These are phyloP conservation scores for Botrytis fragariae DNA, from an alignment of 2,329 filamentous ascomycete genomes.

Conservation along the genomic window DNA sequence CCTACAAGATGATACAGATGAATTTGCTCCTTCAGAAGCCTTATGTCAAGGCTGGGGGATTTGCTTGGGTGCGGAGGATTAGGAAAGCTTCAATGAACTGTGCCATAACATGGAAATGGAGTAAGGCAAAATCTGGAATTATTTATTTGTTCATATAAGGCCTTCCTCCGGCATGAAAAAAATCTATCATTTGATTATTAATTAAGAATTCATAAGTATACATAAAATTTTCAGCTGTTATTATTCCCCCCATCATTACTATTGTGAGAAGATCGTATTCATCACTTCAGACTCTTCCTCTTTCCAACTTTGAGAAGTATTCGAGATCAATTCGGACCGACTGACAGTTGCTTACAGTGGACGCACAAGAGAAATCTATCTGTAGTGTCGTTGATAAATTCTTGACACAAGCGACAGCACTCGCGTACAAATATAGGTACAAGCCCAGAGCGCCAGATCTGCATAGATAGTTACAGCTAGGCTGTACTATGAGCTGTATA, in stretches of 20 bases:
- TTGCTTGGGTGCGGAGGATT: neutral
- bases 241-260: neutral
- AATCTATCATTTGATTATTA: neutral
- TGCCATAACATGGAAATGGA: neutral
- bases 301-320: neutral
- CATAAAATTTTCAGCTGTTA: neutral
- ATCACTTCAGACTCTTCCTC: neutral
- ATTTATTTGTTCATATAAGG: neutral
- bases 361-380: neutral
- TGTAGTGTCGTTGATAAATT: neutral
- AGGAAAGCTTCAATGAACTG: neutral
- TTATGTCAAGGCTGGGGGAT: slow-evolving; percentile 7
- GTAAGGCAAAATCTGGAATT: neutral
- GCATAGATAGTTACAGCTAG: neutral
- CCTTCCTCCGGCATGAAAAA: neutral
- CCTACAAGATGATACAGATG: neutral
- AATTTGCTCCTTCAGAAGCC: neutral
- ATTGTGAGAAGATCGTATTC: neutral
- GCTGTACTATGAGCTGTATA: neutral
- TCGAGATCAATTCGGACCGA: neutral
- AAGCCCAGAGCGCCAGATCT: neutral
- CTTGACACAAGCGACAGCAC: neutral
- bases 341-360: neutral
- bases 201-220: neutral
- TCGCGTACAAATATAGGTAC: neutral